These are phyloP conservation scores for Chrysoporthe deuterocubensis DNA, from an alignment of 2,329 filamentous ascomycete genomes.

Conservation along the genomic window DNA sequence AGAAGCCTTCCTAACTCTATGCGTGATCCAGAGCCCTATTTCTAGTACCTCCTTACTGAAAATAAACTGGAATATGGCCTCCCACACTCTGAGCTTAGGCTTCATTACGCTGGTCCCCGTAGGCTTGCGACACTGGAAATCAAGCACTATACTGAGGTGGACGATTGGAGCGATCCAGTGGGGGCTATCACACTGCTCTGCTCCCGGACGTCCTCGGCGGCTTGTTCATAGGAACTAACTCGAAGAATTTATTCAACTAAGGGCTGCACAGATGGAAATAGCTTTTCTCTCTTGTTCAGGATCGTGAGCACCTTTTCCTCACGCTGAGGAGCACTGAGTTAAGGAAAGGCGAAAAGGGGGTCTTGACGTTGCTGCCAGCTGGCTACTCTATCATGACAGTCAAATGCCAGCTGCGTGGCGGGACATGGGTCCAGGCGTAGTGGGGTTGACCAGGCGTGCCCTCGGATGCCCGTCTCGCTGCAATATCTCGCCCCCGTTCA, in stretches of 20 bases:
- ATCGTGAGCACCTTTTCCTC: background rate
- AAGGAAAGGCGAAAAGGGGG: background rate
- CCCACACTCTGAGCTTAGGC: background rate
- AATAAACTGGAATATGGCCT: background rate
- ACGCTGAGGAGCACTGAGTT: background rate
- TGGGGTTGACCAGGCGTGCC: slow-evolving; percentile 1
- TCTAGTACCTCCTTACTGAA: background rate
- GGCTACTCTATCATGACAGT: background rate
- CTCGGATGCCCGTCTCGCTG: background rate
- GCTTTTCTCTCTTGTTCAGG: background rate
- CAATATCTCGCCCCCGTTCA: background rate
- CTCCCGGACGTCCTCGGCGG: too few relatives aligned
- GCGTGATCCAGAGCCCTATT: background rate
- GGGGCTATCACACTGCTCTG: too few relatives aligned
- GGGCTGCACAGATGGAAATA: too few relatives aligned
- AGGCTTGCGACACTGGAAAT: background rate
- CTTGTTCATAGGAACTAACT: too few relatives aligned
- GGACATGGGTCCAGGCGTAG: background rate
- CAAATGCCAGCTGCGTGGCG: background rate
- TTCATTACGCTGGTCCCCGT: background rate
- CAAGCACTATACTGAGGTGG: background rate
- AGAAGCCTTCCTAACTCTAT: too few relatives aligned
- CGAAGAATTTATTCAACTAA: too few relatives aligned
- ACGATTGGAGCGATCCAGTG: background rate
- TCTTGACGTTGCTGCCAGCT: background rate